These are phyloP conservation scores for Apiospora rasikravindrae DNA, from an alignment of 2,329 filamentous ascomycete species.

Conservation along the genomic window DNA sequence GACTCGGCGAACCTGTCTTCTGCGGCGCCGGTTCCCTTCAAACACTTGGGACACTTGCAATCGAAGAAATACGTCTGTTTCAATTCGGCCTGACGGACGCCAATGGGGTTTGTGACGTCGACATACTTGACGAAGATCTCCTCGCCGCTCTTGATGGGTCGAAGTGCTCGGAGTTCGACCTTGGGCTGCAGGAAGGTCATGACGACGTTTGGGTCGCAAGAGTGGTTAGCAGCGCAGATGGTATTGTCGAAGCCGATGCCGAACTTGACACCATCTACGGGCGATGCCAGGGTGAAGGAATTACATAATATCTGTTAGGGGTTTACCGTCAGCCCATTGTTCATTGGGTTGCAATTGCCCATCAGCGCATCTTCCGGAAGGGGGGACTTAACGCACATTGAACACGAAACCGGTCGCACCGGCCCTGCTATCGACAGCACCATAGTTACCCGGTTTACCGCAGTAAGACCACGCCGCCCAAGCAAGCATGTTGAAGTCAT, in stretches of 20 bases:
- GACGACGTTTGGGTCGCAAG: conserved; percentile 55
- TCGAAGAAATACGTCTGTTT: conserved; percentile 51
- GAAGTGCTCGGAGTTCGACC: conserved; percentile 49
- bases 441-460: conserved; percentile 27
- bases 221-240: conserved; percentile 49
- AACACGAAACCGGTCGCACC: conserved; percentile 28
- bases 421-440: conserved; percentile 24
- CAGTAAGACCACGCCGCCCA: conserved; percentile 31
- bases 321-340: conserved; percentile 14
- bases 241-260: conserved; percentile 35
- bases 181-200: conserved; percentile 52
- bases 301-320: conserved; percentile 31
- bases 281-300: conserved; percentile 27
- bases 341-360: conserved; percentile 3
- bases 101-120: conserved; percentile 50
- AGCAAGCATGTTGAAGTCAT: conserved; percentile 31
- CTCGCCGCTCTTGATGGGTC: conserved; percentile 51
- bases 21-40: conserved; percentile 40
- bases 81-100: conserved; percentile 50
- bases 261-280: conserved; percentile 29
- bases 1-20: conserved; percentile 46
- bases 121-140: conserved; percentile 57
- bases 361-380: neutral
- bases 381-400: conserved; percentile 28
- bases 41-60: conserved; percentile 54